Conservation (phyloP, 192 early-diverging fungal species). For the Coemansia sp. region DNA sequence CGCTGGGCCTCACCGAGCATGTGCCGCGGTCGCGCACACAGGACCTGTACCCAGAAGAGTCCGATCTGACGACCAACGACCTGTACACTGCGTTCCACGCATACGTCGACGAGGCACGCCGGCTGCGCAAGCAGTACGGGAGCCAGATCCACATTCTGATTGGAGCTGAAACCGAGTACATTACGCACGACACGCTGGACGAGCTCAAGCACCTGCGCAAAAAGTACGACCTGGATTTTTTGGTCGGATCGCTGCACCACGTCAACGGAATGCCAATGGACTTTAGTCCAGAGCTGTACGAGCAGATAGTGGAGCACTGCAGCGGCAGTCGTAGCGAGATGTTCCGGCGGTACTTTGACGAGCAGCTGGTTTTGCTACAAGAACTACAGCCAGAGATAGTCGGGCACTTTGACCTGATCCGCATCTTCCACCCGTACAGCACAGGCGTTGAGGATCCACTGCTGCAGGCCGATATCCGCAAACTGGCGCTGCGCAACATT, state of each 20-base stretch:
- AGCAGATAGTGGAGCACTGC: slow-evolving; percentile 31
- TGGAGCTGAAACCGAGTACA: slow-evolving; percentile 89
- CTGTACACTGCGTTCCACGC: slow-evolving; percentile 61
- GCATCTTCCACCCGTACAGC: slow-evolving; percentile 71
- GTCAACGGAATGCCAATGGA: slow-evolving; percentile 79
- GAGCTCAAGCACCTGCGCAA: slow-evolving; percentile 57
- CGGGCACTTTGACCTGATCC: slow-evolving; percentile 95
- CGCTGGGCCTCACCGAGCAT: slow-evolving; percentile 88
- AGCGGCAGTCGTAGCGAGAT: slow-evolving; percentile 50
- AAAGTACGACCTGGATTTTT: slow-evolving; percentile 68
- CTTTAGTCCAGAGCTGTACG: slow-evolving; percentile 66
- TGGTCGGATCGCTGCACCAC: slow-evolving; percentile 95
- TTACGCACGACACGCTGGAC: slow-evolving; percentile 56
- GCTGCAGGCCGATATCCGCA: slow-evolving; percentile 47
- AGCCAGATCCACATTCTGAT: slow-evolving; percentile 67
- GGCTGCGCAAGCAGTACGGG: slow-evolving; percentile 66
- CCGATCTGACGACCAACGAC: slow-evolving; percentile 63
- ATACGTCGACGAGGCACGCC: slow-evolving; percentile 73
- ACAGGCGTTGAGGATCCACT: slow-evolving; percentile 42
- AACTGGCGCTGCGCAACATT: slow-evolving; percentile 71
- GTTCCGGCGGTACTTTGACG: slow-evolving; percentile 85
- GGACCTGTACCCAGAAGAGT: slow-evolving; percentile 95
- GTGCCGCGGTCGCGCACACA: slow-evolving; percentile 73
- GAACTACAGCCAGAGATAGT: slow-evolving; percentile 76
- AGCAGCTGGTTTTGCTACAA: slow-evolving; percentile 74